These are phyloP conservation scores for Panellus pusillus DNA, from an alignment of 768 basidiomycete species.

Conservation along the genomic window DNA sequence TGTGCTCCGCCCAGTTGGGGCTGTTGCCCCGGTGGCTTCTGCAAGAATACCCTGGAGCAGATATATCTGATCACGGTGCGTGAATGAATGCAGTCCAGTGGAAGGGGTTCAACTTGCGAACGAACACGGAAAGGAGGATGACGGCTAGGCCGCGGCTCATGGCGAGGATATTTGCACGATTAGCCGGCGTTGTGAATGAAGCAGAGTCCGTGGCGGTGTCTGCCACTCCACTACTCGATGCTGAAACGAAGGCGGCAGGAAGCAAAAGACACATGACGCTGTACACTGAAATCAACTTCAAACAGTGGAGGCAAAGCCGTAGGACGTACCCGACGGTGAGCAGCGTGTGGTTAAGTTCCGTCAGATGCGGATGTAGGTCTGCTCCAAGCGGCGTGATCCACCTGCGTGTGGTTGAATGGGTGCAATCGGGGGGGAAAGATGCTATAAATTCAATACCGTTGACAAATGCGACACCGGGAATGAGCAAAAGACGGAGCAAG, in stretches of 20 bases:
- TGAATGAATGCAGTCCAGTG: no score
- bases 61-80: constrained; percentile 46
- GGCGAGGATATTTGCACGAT: constrained; percentile 48
- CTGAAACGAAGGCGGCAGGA: constrained; percentile 67
- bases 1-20: constrained; percentile 34
- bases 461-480: constrained; percentile 69
- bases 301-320: background rate
- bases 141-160: constrained; percentile 70
- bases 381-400: constrained; percentile 62
- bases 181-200: constrained; percentile 36
- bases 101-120: background rate
- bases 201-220: constrained; percentile 25
- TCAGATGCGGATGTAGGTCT: constrained; percentile 64
- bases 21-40: constrained; percentile 66
- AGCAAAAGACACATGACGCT: constrained; percentile 64
- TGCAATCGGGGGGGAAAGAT: no score
- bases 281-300: background rate
- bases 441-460: constrained; percentile 35
- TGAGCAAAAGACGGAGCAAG: constrained; percentile 65
- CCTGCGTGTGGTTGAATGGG: no score
- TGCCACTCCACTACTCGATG: constrained; percentile 39
- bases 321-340: constrained; percentile 57
- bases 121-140: constrained; percentile 59
- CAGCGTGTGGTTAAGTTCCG: constrained; percentile 66
- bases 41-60: constrained; percentile 64